Evolutionary conservation across 2,329 filamentous ascomycete species (phyloP).

Genomic region (Thielaviopsis populi): DNA sequence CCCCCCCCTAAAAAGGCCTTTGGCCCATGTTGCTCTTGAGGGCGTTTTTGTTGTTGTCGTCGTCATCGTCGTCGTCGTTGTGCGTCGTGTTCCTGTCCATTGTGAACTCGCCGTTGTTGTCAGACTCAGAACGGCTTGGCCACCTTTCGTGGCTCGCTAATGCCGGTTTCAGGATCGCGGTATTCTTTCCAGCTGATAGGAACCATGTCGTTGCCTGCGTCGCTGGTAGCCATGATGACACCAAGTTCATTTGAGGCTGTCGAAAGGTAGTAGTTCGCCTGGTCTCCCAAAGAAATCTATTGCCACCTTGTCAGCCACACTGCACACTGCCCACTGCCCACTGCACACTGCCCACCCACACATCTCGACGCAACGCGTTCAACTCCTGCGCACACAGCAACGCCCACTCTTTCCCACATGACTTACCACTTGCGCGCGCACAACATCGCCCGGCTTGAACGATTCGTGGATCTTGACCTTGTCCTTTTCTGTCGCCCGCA

Average conservation of each 20-base stretch:
- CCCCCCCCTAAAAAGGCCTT: neutral
- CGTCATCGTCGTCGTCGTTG: neutral
- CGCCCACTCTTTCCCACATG: neutral
- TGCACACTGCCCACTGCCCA: too few relatives aligned
- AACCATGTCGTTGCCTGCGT: constrained; percentile 78
- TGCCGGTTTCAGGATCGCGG: constrained; percentile 63
- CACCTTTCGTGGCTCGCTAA: constrained; percentile 72
- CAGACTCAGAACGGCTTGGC: constrained; percentile 66
- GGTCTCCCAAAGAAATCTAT: constrained; percentile 78
- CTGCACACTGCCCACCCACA: neutral
- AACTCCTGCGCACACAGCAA: neutral
- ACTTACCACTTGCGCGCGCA: constrained; percentile 67
- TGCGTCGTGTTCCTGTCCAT: neutral
- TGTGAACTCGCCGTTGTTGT: neutral
- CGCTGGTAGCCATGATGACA: constrained; percentile 83
- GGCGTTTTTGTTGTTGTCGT: neutral
- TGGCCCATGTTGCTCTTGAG: neutral
- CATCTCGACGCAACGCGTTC: neutral
- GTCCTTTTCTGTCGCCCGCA: constrained; percentile 90
- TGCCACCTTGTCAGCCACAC: constrained; percentile 4
- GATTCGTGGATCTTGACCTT: constrained; percentile 80
- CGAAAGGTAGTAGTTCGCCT: constrained; percentile 87
- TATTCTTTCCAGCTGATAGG: constrained; percentile 95
- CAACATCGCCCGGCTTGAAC: constrained; percentile 85
- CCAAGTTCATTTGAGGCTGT: constrained; percentile 85